These are phyloP conservation scores for Adansonia rubrostipa DNA, from an alignment of 441 rosid genomes.

Conservation along the genomic window DNA sequence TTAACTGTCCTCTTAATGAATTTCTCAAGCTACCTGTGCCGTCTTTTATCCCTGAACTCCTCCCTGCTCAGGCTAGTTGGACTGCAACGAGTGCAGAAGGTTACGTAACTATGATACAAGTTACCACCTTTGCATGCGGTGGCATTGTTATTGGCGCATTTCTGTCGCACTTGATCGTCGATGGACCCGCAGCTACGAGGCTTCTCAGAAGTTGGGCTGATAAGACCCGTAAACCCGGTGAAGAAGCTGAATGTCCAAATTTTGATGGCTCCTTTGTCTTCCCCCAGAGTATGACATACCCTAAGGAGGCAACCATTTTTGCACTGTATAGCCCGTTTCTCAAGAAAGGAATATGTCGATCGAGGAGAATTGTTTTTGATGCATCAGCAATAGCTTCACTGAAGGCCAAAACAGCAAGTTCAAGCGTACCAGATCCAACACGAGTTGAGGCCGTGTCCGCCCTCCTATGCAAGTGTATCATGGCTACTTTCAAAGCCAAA, in stretches of 20 bases:
- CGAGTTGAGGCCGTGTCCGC: constrained; percentile 30
- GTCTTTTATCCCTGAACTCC: constrained; percentile 22
- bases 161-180: constrained; percentile 29
- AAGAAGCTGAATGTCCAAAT: neutral
- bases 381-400: constrained; percentile 36
- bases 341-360: constrained; percentile 32
- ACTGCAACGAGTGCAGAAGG: neutral
- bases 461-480: constrained; percentile 23
- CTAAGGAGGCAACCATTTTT: neutral
- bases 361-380: constrained; percentile 47
- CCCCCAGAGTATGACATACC: constrained; percentile 11
- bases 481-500: constrained; percentile 24
- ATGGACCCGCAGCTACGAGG: constrained; percentile 1
- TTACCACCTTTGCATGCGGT: constrained; percentile 31
- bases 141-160: constrained; percentile 19
- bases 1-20: constrained; percentile 27
- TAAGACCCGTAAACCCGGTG: neutral
- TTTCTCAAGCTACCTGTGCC: constrained; percentile 35
- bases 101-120: constrained; percentile 26
- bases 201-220: constrained; percentile 30
- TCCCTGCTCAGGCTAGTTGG: constrained; percentile 26
- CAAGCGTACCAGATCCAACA: constrained; percentile 32
- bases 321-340: constrained; percentile 19
- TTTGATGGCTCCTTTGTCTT: constrained; percentile 23
- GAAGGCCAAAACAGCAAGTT: constrained; percentile 33